These are phyloP conservation scores for Byssoonygena ceratinophila DNA, from an alignment of 2,329 filamentous ascomycete species.

Conservation along the genomic window DNA sequence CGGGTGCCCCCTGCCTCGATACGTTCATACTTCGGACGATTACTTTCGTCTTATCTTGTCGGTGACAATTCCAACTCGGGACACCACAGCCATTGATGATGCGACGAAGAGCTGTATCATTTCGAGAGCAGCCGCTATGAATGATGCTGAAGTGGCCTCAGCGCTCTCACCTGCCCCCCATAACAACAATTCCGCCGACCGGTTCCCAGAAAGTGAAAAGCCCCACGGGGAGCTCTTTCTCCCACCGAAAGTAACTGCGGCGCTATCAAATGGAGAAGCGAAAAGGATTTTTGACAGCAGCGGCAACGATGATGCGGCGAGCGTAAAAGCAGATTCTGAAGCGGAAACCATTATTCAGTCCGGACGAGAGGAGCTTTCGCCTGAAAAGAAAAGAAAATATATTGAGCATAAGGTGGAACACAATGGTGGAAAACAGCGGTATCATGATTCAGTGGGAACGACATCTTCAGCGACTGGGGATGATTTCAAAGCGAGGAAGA, in stretches of 20 bases:
- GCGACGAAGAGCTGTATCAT: constrained; percentile 33
- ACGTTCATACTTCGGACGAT: constrained; percentile 9
- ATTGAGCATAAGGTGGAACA: constrained; percentile 25
- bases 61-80: constrained; percentile 20
- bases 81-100: constrained; percentile 34
- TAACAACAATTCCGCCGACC: constrained; percentile 6
- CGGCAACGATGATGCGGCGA: constrained; percentile 24
- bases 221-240: constrained; percentile 4
- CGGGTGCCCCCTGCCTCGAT: constrained; percentile 1
- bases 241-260: background rate
- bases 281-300: background rate
- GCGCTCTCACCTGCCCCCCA: constrained; percentile 13
- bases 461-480: constrained; percentile 18
- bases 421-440: constrained; percentile 20
- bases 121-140: constrained; percentile 39
- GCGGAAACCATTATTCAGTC: constrained; percentile 42
- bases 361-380: constrained; percentile 36
- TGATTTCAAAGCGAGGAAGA: constrained; percentile 24
- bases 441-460: constrained; percentile 17
- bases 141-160: constrained; percentile 37
- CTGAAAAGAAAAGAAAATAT: constrained; percentile 37
- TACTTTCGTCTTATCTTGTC: constrained; percentile 3
- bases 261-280: constrained; percentile 3
- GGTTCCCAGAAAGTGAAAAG: constrained; percentile 4
- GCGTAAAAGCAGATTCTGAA: constrained; percentile 38